phyloP scores from a whole-genome alignment of 495 filamentous ascomycete species.

The Penicillium riverlandense region DNA sequence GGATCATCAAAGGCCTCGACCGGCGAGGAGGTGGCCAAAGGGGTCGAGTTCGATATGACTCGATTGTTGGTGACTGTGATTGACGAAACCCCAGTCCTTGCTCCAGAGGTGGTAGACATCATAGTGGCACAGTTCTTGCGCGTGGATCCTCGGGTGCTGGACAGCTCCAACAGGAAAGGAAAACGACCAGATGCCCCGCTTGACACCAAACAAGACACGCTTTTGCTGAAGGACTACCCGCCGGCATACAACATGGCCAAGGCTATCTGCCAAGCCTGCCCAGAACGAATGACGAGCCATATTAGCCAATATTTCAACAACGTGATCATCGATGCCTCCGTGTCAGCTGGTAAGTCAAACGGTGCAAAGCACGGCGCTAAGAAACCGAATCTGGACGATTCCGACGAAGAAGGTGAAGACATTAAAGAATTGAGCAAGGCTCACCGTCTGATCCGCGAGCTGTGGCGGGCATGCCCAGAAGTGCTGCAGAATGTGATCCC shows the following conservation, averaged over 20 bases:
- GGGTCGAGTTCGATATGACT: conserved; percentile 89
- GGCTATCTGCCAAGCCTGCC: conserved; percentile 80
- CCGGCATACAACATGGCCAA: conserved; percentile 95
- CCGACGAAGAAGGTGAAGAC: conserved; percentile 79
- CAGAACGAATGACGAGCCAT: conserved; percentile 88
- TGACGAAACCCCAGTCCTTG: conserved; percentile 77
- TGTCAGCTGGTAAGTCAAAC: conserved; percentile 27
- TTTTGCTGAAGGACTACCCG: conserved; percentile 77
- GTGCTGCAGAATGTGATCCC: conserved; percentile 91
- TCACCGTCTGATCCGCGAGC: conserved; percentile 79
- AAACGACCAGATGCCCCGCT: conserved; percentile 53
- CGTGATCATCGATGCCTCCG: conserved; percentile 82
- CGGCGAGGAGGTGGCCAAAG: conserved; percentile 76
- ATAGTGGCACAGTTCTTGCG: conserved; percentile 93
- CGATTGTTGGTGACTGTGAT: conserved; percentile 75
- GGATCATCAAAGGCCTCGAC: conserved; percentile 63
- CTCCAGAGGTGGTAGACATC: conserved; percentile 79
- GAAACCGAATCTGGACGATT: conserved; percentile 53
- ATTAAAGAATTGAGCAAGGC: conserved; percentile 83
- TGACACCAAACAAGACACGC: conserved; percentile 69
- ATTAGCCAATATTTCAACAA: conserved; percentile 97
- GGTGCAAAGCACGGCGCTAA: conserved; percentile 39
- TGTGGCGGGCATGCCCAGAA: conserved; percentile 86
- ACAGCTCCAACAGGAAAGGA: conserved; percentile 39
- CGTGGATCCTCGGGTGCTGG: conserved; percentile 57